Conservation (phyloP, 176 grass and related monocot genomes). For the Oryza rufipogon region DNA sequence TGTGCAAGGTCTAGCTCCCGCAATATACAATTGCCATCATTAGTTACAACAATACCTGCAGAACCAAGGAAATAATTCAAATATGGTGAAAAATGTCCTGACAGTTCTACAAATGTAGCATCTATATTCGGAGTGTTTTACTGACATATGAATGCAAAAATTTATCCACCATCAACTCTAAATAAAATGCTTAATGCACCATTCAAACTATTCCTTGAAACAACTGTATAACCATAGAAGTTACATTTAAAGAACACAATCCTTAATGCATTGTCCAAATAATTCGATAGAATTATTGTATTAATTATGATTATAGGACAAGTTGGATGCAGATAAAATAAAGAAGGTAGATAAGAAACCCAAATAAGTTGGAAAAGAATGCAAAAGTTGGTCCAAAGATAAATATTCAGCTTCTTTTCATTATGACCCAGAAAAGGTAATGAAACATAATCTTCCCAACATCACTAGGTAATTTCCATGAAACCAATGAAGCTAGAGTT, state of each 20-base stretch:
- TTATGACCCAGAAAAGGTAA: neutral
- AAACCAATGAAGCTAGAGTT: neutral
- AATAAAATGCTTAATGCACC: neutral
- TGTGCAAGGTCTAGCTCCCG: slow-evolving; percentile 86
- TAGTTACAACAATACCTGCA: slow-evolving; percentile 84
- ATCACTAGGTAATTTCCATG: neutral
- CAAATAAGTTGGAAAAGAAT: neutral
- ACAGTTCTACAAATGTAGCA: neutral
- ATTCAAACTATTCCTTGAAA: neutral
- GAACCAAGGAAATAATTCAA: slow-evolving; percentile 7
- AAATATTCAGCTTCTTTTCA: neutral
- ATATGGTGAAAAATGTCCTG: neutral
- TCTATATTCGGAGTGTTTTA: neutral
- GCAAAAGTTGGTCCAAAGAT: neutral
- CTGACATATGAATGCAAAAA: neutral
- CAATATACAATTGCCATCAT: slow-evolving; percentile 85
- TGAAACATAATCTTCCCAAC: neutral
- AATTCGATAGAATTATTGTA: neutral
- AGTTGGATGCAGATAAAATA: neutral
- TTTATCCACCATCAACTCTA: neutral
- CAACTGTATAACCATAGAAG: neutral
- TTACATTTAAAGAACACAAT: neutral
- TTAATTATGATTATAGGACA: neutral
- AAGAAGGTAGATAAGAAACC: neutral
- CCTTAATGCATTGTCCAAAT: neutral